Percentiles rank a stretch among this genome's conserved stretches.
Evolutionary conservation across 2,329 filamentous ascomycete species (phyloP).

Genomic region (Calonectria pauciramosa): DNA sequence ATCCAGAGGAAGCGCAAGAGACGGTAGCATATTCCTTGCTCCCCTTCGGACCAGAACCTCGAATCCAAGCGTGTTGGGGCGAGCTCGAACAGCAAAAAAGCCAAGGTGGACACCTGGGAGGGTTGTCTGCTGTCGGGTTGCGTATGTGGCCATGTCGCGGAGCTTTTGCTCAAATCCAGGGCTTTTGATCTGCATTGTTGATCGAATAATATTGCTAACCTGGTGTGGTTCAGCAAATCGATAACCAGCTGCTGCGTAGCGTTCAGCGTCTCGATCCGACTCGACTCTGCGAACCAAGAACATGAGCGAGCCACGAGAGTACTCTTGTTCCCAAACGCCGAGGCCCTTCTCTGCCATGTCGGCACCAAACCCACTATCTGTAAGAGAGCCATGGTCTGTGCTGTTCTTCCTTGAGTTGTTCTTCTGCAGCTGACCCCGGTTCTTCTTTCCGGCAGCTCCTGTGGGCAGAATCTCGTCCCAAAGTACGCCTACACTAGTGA

Average conservation of each 20-base stretch:
- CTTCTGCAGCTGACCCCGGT: constrained; percentile 34
- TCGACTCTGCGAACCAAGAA: constrained; percentile 79
- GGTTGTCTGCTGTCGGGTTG: constrained; percentile 59
- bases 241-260: constrained; percentile 79
- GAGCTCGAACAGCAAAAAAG: constrained; percentile 69
- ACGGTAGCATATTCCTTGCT: constrained; percentile 72
- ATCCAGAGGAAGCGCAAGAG: constrained; percentile 66
- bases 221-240: constrained; percentile 81
- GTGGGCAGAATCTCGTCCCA: constrained; percentile 84
- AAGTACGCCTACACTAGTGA: constrained; percentile 76
- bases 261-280: constrained; percentile 69
- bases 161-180: constrained; percentile 73
- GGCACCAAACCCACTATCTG: constrained; percentile 44
- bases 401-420: constrained; percentile 27
- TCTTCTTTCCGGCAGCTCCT: constrained; percentile 55
- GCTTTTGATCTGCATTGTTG: constrained; percentile 80
- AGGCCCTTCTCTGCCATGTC: constrained; percentile 59
- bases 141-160: constrained; percentile 73
- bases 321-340: constrained; percentile 48
- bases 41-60: constrained; percentile 72
- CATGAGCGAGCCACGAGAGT: constrained; percentile 83
- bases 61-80: constrained; percentile 68
- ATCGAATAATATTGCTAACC: constrained; percentile 76
- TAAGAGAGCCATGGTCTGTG: constrained; percentile 25
- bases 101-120: constrained; percentile 69